Conservation (phyloP, 78 protist genomes). For the Dictyostelium citrinum region DNA sequence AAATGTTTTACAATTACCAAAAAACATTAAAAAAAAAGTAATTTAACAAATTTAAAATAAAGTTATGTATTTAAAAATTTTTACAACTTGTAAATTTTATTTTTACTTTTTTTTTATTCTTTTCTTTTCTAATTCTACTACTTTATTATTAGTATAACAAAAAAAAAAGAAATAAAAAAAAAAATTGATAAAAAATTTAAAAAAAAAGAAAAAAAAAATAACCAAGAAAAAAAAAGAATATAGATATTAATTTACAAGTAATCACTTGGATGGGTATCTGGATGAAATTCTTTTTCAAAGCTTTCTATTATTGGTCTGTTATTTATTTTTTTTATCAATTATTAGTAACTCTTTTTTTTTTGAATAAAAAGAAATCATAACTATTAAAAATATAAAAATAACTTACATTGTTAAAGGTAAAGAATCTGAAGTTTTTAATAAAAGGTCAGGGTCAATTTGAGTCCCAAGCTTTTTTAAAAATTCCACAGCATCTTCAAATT, state of each 20-base stretch:
- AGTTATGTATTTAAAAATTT: too few species aligned
- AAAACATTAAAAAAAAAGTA: neutral
- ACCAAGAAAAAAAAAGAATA: neutral
- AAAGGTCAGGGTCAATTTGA: conserved; percentile 23
- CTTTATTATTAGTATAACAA: too few species aligned
- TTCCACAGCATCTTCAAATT: conserved; percentile 64
- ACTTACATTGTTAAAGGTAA: conserved; percentile 15
- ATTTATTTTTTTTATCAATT: too few species aligned
- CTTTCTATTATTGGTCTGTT: neutral
- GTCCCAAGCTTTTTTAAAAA: conserved; percentile 43
- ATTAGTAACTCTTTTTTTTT: too few species aligned
- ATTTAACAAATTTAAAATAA: neutral
- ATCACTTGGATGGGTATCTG: conserved; percentile 14
- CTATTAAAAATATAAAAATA: neutral
- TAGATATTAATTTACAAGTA: neutral
- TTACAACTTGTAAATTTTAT: too few species aligned
- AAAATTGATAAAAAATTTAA: too few species aligned
- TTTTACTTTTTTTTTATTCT: too few species aligned
- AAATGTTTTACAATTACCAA: conserved; percentile 40
- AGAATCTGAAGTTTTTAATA: conserved; percentile 31
- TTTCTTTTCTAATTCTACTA: too few species aligned
- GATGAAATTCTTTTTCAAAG: conserved; percentile 69
- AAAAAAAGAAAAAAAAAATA: too few species aligned
- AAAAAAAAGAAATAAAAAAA: too few species aligned
- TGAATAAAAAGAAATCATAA: too few species aligned